Base-by-base conservation (phyloP, 2,329 filamentous ascomycete species). In the Knufia petricola region DNA sequence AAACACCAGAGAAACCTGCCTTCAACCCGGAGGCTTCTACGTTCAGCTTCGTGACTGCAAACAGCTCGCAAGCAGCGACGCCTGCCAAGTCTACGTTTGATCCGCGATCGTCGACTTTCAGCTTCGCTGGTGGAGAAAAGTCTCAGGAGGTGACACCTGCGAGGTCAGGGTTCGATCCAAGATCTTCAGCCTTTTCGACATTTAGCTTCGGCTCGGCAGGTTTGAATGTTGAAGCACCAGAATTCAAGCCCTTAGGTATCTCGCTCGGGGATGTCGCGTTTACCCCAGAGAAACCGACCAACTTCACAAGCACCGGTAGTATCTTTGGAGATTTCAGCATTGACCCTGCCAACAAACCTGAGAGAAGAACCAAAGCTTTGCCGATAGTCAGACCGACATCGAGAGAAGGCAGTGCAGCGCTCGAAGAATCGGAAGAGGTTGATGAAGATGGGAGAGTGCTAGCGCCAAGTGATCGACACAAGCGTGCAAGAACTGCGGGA, bases 181-280 rank as follows among this genome's bases (percentile, higher is more conserved):
- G 24, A 54, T 39, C 36, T 20, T 41, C 36, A 7, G 7, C 12
- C 3, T 24, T 26, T 3, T 46, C 43, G 13, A 37, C 46, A 2
- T 48, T 48, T 20, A 42, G 37, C 46, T 42, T 89, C 61, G 83
- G 81, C 3, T 69, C 78, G 1, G 75, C 77, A 28, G 81, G 78
- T 28, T 87, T 90, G 68, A 81, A 85, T 52, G 82, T 85, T 2
- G 82, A 84, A 61, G 87, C 85, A 3, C 85, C 85, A 10, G 71
- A 78, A 0, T 94, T 94, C 63, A 87, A 81, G 17, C 86, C 86
- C 2, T 68, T 64, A 21, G 34, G 42, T 17, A 12, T 41, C 21
- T 45, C 34, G 4, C 32, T 38, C 30, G 17, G 20, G 9, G 13
- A 9, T 19, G 34, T 19, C 53, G 17, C 38, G 30, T 37, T 37